phyloP scores from a whole-genome alignment of 1,284 basidiomycete genomes.

The Cutaneotrichosporon sp. region DNA sequence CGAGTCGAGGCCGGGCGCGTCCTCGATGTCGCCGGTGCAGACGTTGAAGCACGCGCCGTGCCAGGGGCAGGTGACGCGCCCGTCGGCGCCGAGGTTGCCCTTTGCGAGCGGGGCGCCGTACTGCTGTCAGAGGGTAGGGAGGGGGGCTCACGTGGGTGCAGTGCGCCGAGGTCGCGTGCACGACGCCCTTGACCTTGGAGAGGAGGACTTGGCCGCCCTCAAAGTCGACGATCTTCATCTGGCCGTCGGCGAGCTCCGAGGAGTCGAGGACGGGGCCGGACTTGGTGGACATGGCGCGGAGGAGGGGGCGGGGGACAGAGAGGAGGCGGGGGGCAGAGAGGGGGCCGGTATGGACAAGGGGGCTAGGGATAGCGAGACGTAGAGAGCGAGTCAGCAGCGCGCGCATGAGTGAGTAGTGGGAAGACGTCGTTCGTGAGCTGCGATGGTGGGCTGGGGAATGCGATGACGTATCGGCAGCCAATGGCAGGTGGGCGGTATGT shows the following conservation, averaged over 20 bases:
- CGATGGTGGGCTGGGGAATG: constrained; percentile 1
- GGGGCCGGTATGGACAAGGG: no score
- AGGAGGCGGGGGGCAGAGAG: neutral
- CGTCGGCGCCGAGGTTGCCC: constrained; percentile 77
- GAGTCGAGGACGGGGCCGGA: constrained; percentile 40
- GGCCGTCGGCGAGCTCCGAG: constrained; percentile 69
- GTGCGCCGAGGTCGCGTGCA: constrained; percentile 73
- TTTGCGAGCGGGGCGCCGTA: constrained; percentile 55
- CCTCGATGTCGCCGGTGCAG: constrained; percentile 69
- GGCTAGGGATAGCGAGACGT: neutral
- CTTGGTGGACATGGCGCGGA: constrained; percentile 21
- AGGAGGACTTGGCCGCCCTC: constrained; percentile 75
- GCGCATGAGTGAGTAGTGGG: neutral
- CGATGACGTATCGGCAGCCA: neutral
- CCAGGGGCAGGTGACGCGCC: constrained; percentile 83
- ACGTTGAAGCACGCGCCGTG: constrained; percentile 92
- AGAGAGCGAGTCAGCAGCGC: neutral
- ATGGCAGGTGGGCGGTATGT: neutral
- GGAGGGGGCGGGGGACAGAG: neutral
- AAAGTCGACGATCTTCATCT: constrained; percentile 78
- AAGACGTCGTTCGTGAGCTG: neutral
- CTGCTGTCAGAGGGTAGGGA: constrained; percentile 24
- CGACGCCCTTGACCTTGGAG: constrained; percentile 67
- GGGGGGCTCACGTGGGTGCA: constrained; percentile 69
- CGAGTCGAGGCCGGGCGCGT: constrained; percentile 84